Percentiles rank a stretch among this genome's conserved stretches.
Evolutionary conservation across 2,329 filamentous ascomycete genomes (phyloP).

Genomic region (Penicillium sp.): DNA sequence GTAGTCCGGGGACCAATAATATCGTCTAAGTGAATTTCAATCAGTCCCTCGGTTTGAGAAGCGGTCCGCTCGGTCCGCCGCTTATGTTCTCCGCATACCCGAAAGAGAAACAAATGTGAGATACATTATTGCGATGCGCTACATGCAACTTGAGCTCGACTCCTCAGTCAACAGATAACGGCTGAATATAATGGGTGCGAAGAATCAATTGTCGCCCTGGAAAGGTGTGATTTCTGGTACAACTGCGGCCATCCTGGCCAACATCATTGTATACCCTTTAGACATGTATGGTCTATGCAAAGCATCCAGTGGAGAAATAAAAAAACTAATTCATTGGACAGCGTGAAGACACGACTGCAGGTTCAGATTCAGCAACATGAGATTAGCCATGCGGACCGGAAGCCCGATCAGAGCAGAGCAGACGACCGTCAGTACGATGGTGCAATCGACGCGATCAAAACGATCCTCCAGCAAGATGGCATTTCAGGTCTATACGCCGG

Average conservation of each 20-base stretch:
- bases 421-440: not conserved
- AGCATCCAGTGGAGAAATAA: no score
- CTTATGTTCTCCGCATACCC: not conserved
- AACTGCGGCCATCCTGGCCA: constrained; percentile 10
- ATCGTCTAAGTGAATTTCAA: not conserved
- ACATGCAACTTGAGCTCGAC: not conserved
- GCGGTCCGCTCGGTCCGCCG: constrained; percentile 11
- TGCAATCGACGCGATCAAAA: not conserved
- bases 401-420: not conserved
- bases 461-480: constrained; percentile 5
- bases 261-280: constrained; percentile 11
- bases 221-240: constrained; percentile 11
- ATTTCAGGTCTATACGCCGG: constrained; percentile 9
- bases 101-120: not conserved
- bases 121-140: not conserved
- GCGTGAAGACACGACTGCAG: constrained; percentile 14
- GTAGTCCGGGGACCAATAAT: constrained; percentile 10
- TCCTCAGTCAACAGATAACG: not conserved
- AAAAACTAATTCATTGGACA: not conserved
- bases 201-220: constrained; percentile 7
- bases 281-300: constrained; percentile 6
- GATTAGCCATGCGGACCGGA: not conserved
- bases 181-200: not conserved
- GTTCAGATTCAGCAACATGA: constrained; percentile 7
- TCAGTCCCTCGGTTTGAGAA: not conserved